Evolutionary conservation across 2,329 filamentous ascomycete genomes (phyloP).

Genomic region (Hypoxylon sp.): DNA sequence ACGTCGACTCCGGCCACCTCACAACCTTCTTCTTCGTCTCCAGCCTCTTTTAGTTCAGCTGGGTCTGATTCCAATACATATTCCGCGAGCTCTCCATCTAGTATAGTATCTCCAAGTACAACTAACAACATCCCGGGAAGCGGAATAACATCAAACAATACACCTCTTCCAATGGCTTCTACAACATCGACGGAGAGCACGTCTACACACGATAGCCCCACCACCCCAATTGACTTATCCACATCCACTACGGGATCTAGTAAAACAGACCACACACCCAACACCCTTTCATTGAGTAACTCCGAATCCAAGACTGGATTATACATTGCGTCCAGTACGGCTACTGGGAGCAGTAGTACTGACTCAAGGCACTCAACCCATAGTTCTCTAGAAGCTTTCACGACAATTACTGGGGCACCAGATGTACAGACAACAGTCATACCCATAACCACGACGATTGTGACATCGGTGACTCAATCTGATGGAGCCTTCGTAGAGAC

Average conservation of each 20-base stretch:
- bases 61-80: slow-evolving; percentile 1
- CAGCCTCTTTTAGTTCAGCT: background rate
- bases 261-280: background rate
- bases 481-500: slow-evolving; percentile 24
- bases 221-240: background rate
- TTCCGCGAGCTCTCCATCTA: slow-evolving; percentile 4
- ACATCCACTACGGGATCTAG: background rate
- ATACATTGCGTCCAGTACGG: background rate
- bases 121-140: slow-evolving; percentile 1
- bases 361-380: background rate
- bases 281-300: slow-evolving; percentile 1
- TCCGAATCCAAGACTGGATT: background rate
- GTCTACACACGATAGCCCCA: slow-evolving; percentile 1
- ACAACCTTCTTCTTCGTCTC: background rate
- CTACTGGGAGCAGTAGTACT: background rate
- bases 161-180: background rate
- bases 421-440: slow-evolving; percentile 1
- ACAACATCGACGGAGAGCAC: background rate
- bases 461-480: slow-evolving; percentile 26
- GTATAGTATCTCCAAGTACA: background rate
- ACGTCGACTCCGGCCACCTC: too few species aligned
- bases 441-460: slow-evolving; percentile 34
- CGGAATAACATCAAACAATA: background rate
- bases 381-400: slow-evolving; percentile 9
- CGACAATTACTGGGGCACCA: slow-evolving; percentile 14